Conservation (phyloP, 23 red algal genomes). For the Gracilariopsis chorda region DNA sequence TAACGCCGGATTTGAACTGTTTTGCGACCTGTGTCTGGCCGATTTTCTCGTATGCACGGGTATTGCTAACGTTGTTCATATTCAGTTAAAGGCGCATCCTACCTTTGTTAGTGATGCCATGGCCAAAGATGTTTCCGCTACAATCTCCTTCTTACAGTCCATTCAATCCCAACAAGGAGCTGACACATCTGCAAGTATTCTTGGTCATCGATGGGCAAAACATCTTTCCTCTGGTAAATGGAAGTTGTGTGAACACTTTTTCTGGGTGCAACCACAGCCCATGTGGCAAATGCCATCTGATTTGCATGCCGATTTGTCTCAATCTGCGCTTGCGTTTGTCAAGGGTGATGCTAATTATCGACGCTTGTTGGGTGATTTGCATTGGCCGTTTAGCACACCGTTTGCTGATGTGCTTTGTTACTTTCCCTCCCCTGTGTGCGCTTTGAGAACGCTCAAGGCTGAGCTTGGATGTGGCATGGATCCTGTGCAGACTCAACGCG, state of each 20-base stretch:
- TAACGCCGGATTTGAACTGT: conserved; percentile 98
- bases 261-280: conserved; percentile 92
- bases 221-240: conserved; percentile 59
- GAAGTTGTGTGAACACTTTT: conserved; percentile 75
- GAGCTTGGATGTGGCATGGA: conserved; percentile 87
- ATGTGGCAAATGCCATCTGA: conserved; percentile 93
- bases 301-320: not conserved
- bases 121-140: conserved; percentile 80
- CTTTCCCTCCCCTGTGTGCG: conserved; percentile 86
- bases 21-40: conserved; percentile 91
- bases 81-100: conserved; percentile 93
- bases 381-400: conserved; percentile 73
- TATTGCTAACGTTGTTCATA: conserved; percentile 31
- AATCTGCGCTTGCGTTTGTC: conserved; percentile 69
- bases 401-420: conserved; percentile 77
- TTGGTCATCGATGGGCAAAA: conserved; percentile 57
- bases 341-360: conserved; percentile 99
- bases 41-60: conserved; percentile 71
- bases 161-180: not conserved
- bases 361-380: conserved; percentile 84
- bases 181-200: not conserved
- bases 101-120: conserved; percentile 97
- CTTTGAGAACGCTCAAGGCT: conserved; percentile 90
- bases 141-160: conserved; percentile 38
- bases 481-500: not conserved